Conservation (phyloP, 129 eudicot species). For the Artemisia annua region DNA sequence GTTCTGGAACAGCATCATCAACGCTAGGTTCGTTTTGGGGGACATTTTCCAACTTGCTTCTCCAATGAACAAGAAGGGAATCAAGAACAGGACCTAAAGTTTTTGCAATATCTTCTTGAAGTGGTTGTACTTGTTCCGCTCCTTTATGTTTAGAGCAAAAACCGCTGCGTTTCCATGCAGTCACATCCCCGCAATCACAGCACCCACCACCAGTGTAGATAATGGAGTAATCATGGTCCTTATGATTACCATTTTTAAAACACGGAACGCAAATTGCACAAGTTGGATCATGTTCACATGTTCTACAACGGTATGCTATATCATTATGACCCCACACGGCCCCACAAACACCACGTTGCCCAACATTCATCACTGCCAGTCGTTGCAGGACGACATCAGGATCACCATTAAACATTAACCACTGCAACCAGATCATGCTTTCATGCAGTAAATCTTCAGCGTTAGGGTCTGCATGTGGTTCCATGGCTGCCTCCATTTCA, state of each 20-base stretch:
- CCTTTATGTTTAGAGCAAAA: conserved; percentile 99
- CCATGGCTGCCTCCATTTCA: conserved; percentile 49
- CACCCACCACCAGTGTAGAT: conserved; percentile 98
- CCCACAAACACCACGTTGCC: conserved; percentile 94
- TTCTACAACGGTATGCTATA: conserved; percentile 89
- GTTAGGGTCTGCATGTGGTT: conserved; percentile 38
- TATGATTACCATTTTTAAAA: conserved; percentile 88
- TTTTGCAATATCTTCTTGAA: conserved; percentile 61
- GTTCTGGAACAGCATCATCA: conserved; percentile 37
- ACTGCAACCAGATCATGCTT: conserved; percentile 88
- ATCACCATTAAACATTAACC: conserved; percentile 95
- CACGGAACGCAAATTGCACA: conserved; percentile 98
- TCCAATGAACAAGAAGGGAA: conserved; percentile 63
- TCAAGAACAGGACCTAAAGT: conserved; percentile 81
- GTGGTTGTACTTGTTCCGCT: conserved; percentile 91
- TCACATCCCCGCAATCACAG: conserved; percentile 98
- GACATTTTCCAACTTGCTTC: conserved; percentile 42
- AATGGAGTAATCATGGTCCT: conserved; percentile 87
- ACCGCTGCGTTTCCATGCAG: conserved; percentile 98
- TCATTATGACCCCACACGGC: conserved; percentile 96
- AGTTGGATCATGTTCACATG: conserved; percentile 98
- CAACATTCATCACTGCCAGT: conserved; percentile 49
- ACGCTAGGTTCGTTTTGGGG: conserved; percentile 34
- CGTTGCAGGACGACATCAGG: conserved; percentile 49
- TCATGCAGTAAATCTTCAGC: conserved; percentile 51